Base-by-base conservation (phyloP, 192 early-diverging fungal species). In the Dispira simplex region DNA sequence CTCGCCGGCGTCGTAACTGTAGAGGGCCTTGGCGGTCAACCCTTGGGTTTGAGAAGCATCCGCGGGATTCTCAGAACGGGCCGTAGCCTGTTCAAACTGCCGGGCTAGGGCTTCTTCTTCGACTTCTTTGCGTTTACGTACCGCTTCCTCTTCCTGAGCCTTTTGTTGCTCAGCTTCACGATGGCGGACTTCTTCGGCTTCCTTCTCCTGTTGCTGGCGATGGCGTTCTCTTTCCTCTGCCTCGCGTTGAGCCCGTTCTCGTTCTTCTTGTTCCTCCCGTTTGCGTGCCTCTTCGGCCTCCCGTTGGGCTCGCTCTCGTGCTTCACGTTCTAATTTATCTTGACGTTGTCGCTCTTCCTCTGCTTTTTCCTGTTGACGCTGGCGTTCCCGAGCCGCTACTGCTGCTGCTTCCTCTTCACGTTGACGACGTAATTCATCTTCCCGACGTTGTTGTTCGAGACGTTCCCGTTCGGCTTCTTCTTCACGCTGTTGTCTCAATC, bases 1-100 rank as follows among this genome's bases (percentile, higher is more conserved):
- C 43, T 89, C 92, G 23, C 78, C 77, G 13, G 85, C 83, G 11
- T 86, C 85, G 62, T 92, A 90, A 66, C 79, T 74, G 72, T 87
- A 91, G 46, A 91, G 62, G n/a, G 86, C 92, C 27, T 81, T 67
- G 4, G 85, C 88, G 21, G 75, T 75, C 11, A 82, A 45, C 9
- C 71, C 70, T 67, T 20, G 68, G 71, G 10, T 47, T 66, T 49
- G 49, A 44, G 72, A 65, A 52, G 51, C 63, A 55, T 16, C 55
- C 49, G 16, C 8, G 8, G 49, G 49, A 20, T 51, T 18, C 49
- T 51, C 49, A 8, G 49, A 51, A 51, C 1, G 49, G 49, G 49
- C 49, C 2, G 49, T 51, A 23, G 49, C 49, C 49, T 51, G 49
- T 51, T 51, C 49, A 23, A 51, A 51, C 16, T 23, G 49, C 8